These are phyloP conservation scores for Aspergillus hancockii DNA, from an alignment of 495 filamentous ascomycete species.

Conservation along the genomic window DNA sequence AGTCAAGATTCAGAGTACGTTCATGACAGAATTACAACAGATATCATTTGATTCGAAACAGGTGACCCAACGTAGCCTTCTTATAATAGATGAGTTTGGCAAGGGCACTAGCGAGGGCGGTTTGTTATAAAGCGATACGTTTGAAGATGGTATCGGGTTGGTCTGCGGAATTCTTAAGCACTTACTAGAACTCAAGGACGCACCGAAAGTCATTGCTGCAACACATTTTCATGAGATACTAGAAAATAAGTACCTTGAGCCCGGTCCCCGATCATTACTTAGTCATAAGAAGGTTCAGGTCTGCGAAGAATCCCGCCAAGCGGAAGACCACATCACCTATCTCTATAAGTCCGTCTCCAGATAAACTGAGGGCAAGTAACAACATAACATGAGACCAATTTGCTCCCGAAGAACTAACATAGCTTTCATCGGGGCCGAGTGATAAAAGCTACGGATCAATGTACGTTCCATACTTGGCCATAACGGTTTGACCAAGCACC, in stretches of 20 bases:
- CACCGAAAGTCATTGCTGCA: constrained; percentile 81
- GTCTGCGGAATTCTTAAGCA: constrained; percentile 79
- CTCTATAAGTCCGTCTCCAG: constrained; percentile 67
- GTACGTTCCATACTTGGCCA: constrained; percentile 29
- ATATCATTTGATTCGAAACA: constrained; percentile 77
- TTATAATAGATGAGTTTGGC: constrained; percentile 94
- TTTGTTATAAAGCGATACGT: constrained; percentile 19
- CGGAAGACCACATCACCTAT: constrained; percentile 80
- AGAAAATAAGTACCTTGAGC: constrained; percentile 65
- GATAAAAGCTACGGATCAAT: constrained; percentile 81
- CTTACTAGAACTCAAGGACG: constrained; percentile 59
- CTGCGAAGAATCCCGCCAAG: constrained; percentile 57
- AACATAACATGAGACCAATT: not conserved
- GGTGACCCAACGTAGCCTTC: constrained; percentile 72
- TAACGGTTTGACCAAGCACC: not conserved
- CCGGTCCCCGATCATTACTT: constrained; percentile 62
- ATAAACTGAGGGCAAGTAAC: not conserved
- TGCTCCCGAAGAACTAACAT: not conserved
- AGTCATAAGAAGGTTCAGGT: constrained; percentile 88
- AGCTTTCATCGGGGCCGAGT: constrained; percentile 66
- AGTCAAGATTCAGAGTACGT: constrained; percentile 76
- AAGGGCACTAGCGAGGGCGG: constrained; percentile 82
- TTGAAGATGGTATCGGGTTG: constrained; percentile 78
- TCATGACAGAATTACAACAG: constrained; percentile 91
- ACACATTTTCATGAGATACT: constrained; percentile 98